These are phyloP conservation scores for Chimonanthus salicifolius DNA, from an alignment of 164 flowering plant genomes.

Conservation along the genomic window DNA sequence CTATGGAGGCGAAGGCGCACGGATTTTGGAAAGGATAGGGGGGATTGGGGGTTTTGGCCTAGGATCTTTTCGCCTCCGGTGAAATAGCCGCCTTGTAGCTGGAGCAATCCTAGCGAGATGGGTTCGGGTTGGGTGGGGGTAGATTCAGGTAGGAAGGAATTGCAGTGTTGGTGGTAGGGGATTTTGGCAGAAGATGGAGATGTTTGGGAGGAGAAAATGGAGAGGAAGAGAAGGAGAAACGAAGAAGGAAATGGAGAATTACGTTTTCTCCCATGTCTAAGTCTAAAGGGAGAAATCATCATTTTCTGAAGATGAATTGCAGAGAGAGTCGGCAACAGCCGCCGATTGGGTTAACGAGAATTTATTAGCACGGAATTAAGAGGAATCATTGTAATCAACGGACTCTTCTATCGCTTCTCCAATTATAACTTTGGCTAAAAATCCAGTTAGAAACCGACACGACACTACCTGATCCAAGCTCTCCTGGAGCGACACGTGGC, in stretches of 20 bases:
- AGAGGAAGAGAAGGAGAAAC: neutral
- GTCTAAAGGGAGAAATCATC: neutral
- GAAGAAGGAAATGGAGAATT: neutral
- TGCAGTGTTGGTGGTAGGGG: conserved; percentile 19
- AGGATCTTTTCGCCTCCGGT: conserved; percentile 18
- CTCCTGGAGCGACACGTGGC: too few relatives aligned
- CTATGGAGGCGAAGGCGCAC: neutral
- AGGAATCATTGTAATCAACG: too few relatives aligned
- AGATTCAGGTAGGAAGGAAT: conserved; percentile 14
- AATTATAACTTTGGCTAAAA: too few relatives aligned
- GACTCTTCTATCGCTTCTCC: too few relatives aligned
- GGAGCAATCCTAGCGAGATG: neutral
- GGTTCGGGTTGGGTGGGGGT: neutral
- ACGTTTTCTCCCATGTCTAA: neutral
- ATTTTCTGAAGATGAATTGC: neutral
- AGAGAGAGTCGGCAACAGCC: too few relatives aligned
- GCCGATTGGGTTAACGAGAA: too few relatives aligned
- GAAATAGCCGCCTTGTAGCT: conserved; percentile 10
- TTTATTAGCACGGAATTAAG: too few relatives aligned
- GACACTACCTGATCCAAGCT: too few relatives aligned
- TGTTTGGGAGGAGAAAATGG: neutral
- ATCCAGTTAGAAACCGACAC: too few relatives aligned
- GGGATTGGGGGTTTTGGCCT: neutral
- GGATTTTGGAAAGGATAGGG: conserved; percentile 6
- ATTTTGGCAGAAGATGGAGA: neutral